Conservation (phyloP, 257 asterid genomes). For the Lantana camara region DNA sequence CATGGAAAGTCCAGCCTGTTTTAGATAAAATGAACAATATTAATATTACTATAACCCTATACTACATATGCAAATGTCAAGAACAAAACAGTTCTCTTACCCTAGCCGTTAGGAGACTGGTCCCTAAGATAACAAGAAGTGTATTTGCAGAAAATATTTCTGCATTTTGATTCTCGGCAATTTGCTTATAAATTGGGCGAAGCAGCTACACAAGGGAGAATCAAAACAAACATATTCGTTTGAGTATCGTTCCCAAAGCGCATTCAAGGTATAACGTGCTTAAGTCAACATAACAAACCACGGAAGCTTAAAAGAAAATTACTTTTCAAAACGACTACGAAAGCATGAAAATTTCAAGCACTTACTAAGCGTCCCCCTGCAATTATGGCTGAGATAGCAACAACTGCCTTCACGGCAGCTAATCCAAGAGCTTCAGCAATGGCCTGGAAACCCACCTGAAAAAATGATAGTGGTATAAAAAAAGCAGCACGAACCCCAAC, state of each 20-base stretch:
- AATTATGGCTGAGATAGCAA: slow-evolving; percentile 95
- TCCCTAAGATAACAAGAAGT: slow-evolving; percentile 95
- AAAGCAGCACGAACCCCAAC: slow-evolving; percentile 26
- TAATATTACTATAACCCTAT: slow-evolving; percentile 4
- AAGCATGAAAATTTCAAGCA: slow-evolving; percentile 22
- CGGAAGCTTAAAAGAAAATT: slow-evolving; percentile 18
- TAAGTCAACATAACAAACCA: slow-evolving; percentile 7
- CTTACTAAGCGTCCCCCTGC: slow-evolving; percentile 97
- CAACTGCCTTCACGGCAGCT: slow-evolving; percentile 98
- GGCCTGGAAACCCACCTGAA: slow-evolving; percentile 93
- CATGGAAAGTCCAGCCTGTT: slow-evolving; percentile 99
- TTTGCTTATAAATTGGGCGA: slow-evolving; percentile 95
- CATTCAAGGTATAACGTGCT: slow-evolving; percentile 5
- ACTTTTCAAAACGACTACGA: slow-evolving; percentile 21
- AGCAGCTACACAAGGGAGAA: slow-evolving; percentile 61
- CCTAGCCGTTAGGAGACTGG: slow-evolving; percentile 99
- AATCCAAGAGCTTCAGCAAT: slow-evolving; percentile 98
- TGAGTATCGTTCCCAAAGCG: neutral
- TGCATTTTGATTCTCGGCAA: slow-evolving; percentile 98
- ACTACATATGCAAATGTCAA: slow-evolving; percentile 12
- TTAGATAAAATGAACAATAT: slow-evolving; percentile 19
- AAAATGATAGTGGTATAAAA: slow-evolving; percentile 27
- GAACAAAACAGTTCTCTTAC: slow-evolving; percentile 44
- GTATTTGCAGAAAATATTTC: slow-evolving; percentile 98
- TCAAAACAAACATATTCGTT: slow-evolving; percentile 13